phyloP scores from a whole-genome alignment of 2,329 filamentous ascomycete species.

The Botrytis pseudocinerea region DNA sequence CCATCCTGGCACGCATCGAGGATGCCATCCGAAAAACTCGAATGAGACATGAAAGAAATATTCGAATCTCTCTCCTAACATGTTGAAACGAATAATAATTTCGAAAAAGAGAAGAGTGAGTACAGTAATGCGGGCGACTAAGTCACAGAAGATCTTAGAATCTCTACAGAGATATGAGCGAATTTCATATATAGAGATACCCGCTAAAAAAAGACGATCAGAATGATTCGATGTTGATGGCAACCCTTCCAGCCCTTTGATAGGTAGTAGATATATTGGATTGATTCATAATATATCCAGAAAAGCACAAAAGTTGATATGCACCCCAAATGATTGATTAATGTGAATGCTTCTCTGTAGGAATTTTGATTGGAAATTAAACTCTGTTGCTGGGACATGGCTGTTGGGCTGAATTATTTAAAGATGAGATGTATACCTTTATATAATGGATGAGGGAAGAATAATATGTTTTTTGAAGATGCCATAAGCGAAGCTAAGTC shows the following conservation, averaged over 20 bases:
- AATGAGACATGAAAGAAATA: background rate
- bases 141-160: background rate
- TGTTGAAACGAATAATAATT: background rate
- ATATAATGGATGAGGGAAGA: background rate
- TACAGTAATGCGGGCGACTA: background rate
- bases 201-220: rapidly evolving
- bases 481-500: background rate
- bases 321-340: rapidly evolving
- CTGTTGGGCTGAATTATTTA: background rate
- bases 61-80: background rate
- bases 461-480: background rate
- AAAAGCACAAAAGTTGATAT: background rate
- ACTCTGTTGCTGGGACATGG: background rate
- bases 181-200: rapidly evolving
- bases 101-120: background rate
- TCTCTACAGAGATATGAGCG: background rate
- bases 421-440: background rate
- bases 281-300: background rate
- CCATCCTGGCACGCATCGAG: rapidly evolving
- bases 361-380: background rate
- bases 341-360: background rate
- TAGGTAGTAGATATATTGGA: background rate
- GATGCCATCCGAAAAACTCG: background rate
- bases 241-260: background rate
- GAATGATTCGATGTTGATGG: background rate